Base-by-base conservation (phyloP, 2,329 filamentous ascomycete species). In the Aureobasidium pullulans region DNA sequence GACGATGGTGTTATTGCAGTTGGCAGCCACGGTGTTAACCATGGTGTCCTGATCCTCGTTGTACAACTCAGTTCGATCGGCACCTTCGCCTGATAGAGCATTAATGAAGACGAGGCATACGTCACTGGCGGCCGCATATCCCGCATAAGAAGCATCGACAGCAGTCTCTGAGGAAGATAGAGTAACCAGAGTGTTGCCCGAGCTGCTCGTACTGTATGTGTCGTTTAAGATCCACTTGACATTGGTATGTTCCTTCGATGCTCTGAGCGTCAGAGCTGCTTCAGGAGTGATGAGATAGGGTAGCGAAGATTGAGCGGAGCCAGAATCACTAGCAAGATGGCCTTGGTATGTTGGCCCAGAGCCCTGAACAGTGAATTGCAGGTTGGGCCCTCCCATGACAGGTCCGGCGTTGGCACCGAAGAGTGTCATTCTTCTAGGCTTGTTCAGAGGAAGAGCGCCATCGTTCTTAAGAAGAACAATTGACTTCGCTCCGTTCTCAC, bases 91-190 rank as follows among this genome's bases (percentile, higher is more conserved):
- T 0, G 77, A 76, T 67, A 71, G 78, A 15, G 68, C 80, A 79
- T 84, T 85, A 61, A 84, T 73, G 70, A 85, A 82, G 29, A 85
- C 81, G 15, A 85, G 72, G 69, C 64, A 76, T 9, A 82, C 79
- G 7, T 77, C 73, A 9, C 88, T 83, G 1, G 85, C 43, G 75
- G 72, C 78, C 72, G 9, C 53, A 29, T 57, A 57, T 40, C 40
- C 40, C n/a, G 37, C 40, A 16, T 34, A 39, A 29, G 54, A 46
- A 53, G 59, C 49, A 49, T 70, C 68, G 6, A 66, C 60, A 34
- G 64, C 31, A 36, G 56, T 63, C 1, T 84, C 72, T 64, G 82
- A 84, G 10, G 81, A 79, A 0, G 80, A 81, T 2, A 87, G 70
- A 23, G 84, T 79, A 8, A 92, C 83, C 8, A 70, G 72, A 23